phyloP scores from a whole-genome alignment of 2,329 filamentous ascomycete species.

The Cladosporium sp. region DNA sequence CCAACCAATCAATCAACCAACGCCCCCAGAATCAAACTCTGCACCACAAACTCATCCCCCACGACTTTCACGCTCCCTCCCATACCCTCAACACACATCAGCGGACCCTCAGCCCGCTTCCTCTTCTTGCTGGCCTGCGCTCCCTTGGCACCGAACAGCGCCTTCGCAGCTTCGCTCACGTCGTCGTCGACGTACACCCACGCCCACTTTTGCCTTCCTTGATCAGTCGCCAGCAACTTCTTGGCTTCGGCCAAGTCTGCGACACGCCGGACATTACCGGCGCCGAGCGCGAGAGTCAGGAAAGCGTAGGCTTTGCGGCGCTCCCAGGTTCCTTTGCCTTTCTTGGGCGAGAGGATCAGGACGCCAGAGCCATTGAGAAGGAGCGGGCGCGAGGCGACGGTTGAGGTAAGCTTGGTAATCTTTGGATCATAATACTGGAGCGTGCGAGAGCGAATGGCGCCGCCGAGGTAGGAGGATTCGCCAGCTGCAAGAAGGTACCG shows the following conservation, averaged over 20 bases:
- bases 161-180: constrained; percentile 47
- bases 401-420: constrained; percentile 49
- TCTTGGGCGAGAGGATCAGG: constrained; percentile 61
- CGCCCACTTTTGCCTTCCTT: constrained; percentile 52
- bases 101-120: constrained; percentile 5
- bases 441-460: constrained; percentile 68
- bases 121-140: constrained; percentile 34
- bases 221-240: constrained; percentile 45
- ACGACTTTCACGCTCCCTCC: constrained; percentile 58
- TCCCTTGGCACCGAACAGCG: constrained; percentile 37
- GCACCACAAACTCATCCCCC: constrained; percentile 80
- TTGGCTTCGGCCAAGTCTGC: constrained; percentile 60
- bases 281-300: constrained; percentile 70
- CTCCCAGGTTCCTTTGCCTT: constrained; percentile 46
- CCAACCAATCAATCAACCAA: constrained; percentile 51
- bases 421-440: constrained; percentile 56
- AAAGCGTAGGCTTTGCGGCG: constrained; percentile 71
- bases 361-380: constrained; percentile 55
- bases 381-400: constrained; percentile 43
- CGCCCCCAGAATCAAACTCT: constrained; percentile 82
- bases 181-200: constrained; percentile 75
- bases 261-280: constrained; percentile 58
- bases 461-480: constrained; percentile 67
- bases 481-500: constrained; percentile 83
- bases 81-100: constrained; percentile 12